These are phyloP conservation scores for Xylaria polymorpha DNA, from an alignment of 2,329 filamentous ascomycete genomes.

Conservation along the genomic window DNA sequence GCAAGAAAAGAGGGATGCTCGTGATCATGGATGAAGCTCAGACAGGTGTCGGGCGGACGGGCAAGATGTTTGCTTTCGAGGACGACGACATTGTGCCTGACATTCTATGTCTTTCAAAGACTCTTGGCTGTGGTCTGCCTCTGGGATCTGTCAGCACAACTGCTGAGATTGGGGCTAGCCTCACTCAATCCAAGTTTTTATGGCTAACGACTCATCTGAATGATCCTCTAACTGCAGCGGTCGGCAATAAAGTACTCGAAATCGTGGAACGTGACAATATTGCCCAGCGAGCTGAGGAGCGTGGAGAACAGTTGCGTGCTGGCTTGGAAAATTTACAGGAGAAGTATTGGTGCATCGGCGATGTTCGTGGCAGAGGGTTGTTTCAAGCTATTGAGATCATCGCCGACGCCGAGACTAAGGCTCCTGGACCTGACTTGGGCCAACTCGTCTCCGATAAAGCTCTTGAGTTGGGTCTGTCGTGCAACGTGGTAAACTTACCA, in stretches of 20 bases:
- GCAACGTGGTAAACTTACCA: slow-evolving; percentile 65
- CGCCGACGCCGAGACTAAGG: slow-evolving; percentile 59
- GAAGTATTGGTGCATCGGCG: slow-evolving; percentile 70
- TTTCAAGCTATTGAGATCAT: slow-evolving; percentile 71
- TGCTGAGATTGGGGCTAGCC: slow-evolving; percentile 62
- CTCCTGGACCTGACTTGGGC: slow-evolving; percentile 61
- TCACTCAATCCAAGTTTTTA: slow-evolving; percentile 59
- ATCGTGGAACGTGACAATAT: slow-evolving; percentile 68
- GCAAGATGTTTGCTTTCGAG: slow-evolving; percentile 69
- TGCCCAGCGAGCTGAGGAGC: slow-evolving; percentile 56
- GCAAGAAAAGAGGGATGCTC: slow-evolving; percentile 67
- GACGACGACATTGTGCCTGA: slow-evolving; percentile 66
- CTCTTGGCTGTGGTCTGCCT: slow-evolving; percentile 69
- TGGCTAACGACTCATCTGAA: slow-evolving; percentile 73
- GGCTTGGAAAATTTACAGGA: slow-evolving; percentile 60
- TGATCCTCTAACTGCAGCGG: slow-evolving; percentile 69
- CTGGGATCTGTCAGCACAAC: slow-evolving; percentile 68
- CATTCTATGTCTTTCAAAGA: slow-evolving; percentile 71
- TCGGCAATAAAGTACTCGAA: slow-evolving; percentile 71
- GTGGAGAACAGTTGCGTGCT: slow-evolving; percentile 59
- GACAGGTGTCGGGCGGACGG: slow-evolving; percentile 67
- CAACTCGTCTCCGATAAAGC: slow-evolving; percentile 60
- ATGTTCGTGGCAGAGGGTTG: slow-evolving; percentile 68
- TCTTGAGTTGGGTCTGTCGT: slow-evolving; percentile 65
- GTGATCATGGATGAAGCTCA: slow-evolving; percentile 72